Evolutionary conservation across 371 early-diverging fungal species (phyloP), one percentile per base, ranked within the genome.

Genomic region (Mortierella polycephala): DNA sequence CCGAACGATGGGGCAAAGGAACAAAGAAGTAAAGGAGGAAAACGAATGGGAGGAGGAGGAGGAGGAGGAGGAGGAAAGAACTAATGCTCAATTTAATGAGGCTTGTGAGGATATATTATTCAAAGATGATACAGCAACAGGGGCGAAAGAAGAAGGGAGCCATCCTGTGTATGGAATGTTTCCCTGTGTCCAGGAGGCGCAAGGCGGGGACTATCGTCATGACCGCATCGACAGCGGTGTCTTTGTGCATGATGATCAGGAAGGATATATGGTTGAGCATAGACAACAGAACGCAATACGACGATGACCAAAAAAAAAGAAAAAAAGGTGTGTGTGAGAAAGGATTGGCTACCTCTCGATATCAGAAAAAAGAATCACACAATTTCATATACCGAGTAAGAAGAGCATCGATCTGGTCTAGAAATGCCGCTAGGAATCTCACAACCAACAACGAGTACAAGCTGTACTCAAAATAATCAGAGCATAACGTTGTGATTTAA

Each of bases 401-500:
- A 68, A 68, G 69, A 69, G 72, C 72, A 72, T 72, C 72, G 72
- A 72, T 72, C 72, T 72, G 72, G 72, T 72, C 72, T 66, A 72
- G 72, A 72, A 62, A 72, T 72, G 72, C 67, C 72, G 72, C 72
- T 72, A 72, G 72, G 72, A 72, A 72, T 72, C 72, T 72, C 72
- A 62, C 72, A 72, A 72, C 72, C 72, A 72, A 72, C 72, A 72
- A 67, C 72, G 72, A 66, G 72, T 53, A 72, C 72, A 56, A 3
- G 47, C 39, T 57, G 67, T 58, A 66, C 72, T 60, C 67, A 9
- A 60, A 40, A 21, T 13, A 12, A 9, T 2, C 2, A 30, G 30
- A 4, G 30, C 30, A 2, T 30, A 4, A 30, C 4, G 30, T 2
- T 30, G 4, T 30, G 1, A 2, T 4, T 30, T 30, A 30, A 30